A percentile compares a stretch with the other conserved stretches of the same genome.
phyloP scores from a whole-genome alignment of 1,139 yeast genomes.

The Diutina neorugosa region DNA sequence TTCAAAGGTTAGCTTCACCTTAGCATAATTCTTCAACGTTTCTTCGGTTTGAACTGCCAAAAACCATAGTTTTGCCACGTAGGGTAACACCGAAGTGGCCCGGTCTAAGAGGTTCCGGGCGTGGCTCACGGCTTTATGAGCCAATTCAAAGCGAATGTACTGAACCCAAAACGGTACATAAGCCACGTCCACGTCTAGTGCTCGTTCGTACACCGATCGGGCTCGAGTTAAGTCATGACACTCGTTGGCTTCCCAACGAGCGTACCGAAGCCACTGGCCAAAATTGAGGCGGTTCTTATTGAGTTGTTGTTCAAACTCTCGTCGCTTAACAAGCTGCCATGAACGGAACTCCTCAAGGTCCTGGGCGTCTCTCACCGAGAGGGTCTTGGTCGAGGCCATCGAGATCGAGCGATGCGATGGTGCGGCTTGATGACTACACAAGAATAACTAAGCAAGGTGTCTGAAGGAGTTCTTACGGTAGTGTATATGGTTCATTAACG shows the following conservation, averaged over 20 bases:
- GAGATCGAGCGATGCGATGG: not conserved
- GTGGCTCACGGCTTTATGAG: slow-evolving; percentile 66
- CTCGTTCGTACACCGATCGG: slow-evolving; percentile 80
- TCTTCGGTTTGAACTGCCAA: slow-evolving; percentile 77
- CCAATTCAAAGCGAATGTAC: slow-evolving; percentile 69
- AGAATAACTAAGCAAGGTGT: too few relatives aligned
- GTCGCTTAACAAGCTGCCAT: slow-evolving; percentile 61
- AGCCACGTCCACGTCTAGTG: slow-evolving; percentile 62
- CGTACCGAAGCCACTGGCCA: slow-evolving; percentile 90
- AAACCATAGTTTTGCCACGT: slow-evolving; percentile 81
- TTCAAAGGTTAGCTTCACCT: slow-evolving; percentile 57
- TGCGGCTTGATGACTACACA: not conserved
- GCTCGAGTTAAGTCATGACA: slow-evolving; percentile 61
- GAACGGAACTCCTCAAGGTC: slow-evolving; percentile 76
- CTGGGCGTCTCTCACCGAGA: slow-evolving; percentile 14
- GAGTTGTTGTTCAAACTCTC: slow-evolving; percentile 76
- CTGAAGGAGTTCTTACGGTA: too few relatives aligned
- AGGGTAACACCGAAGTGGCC: slow-evolving; percentile 62
- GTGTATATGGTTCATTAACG: too few relatives aligned
- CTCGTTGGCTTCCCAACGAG: slow-evolving; percentile 75
- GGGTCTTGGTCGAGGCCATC: not conserved
- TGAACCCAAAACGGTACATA: slow-evolving; percentile 79
- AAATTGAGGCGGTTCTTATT: slow-evolving; percentile 70
- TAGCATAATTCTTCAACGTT: slow-evolving; percentile 48
- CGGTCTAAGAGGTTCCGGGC: slow-evolving; percentile 79